Base-by-base conservation (phyloP, 2,329 filamentous ascomycete genomes). In the Penicillium palitans region DNA sequence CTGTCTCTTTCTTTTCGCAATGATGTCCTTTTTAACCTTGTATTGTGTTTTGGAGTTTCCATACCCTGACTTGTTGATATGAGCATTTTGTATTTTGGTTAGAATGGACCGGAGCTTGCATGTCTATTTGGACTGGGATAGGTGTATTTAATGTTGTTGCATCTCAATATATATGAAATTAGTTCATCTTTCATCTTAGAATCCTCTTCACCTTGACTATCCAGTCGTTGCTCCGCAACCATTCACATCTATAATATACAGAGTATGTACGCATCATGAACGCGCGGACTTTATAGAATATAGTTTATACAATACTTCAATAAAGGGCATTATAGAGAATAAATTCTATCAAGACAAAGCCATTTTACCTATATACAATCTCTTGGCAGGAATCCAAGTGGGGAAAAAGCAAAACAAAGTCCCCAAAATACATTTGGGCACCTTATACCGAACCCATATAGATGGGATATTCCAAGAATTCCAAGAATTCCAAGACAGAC, bases 391-490 rank as follows among this genome's bases (percentile, higher is more conserved):
- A 41, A 41, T 35, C 49, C 60, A 54, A 47, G 64, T 59, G 52
- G 52, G 65, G 63, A 41, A 65, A 66, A 65, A 65, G 37, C 61
- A 66, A 65, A 67, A 67, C 65, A 61, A 62, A 57, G 54, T 33
- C 40, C 47, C 47, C 24, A 46, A 29, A 19, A 29, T 31, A 24
- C 15, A 21, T 5, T 6, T 25, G 25, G 25, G 6, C 25, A 8
- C 24, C 45, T 46, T 21, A 31, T 13, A 15, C 44, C 44, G 44
- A 46, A n/a, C n/a, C 10, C 7, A 33, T 24, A 6, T 47, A 33
- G 29, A 47, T 17, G 2, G 8, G 9, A n/a, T 8, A 24, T 21
- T 17, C 45, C 44, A 31, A 33, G 31, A 33, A 48, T 42, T 24
- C n/a, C 40, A 45, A 33, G 31, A 15, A 21, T 47, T 33, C 42